Base-by-base conservation (phyloP, 2,329 filamentous ascomycete genomes). In the Sclerotinia subarctica region DNA sequence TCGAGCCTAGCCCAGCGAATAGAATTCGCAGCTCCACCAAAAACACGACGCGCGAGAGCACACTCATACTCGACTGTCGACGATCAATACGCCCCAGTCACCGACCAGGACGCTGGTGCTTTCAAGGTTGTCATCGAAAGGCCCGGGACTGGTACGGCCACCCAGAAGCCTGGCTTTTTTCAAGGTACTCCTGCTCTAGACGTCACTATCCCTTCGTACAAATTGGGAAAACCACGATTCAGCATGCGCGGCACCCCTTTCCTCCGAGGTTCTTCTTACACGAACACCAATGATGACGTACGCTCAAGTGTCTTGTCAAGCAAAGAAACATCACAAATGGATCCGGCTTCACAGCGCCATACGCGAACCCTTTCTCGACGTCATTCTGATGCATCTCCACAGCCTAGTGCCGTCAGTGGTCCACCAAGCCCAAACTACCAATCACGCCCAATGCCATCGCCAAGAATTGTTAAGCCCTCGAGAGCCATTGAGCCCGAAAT, bases 81-180 rank as follows among this genome's bases (percentile, higher is more conserved):
- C 59, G 91, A 93, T n/a, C 72, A 83, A 85, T 58, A 82, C 78
- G 67, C 77, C 78, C 49, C 82, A 80, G 64, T 82, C 82, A 70
- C 84, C 83, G 73, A 73, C 46, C 82, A 83, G 26, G 88, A 90
- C 69, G 83, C 83, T 3, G 90, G 89, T 46, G 90, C 88, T 68
- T 89, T 95, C 78, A 93, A 90, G 77, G 88, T 96, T 49, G 85
- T 94, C 70, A 94, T 96, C 74, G 90, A 93, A 64, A 86, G 91
- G 70, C 86, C 91, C 13, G 83, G 84, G 35, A 84, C 86, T 56
- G 85, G 86, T 64, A 85, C 88, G 35, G 59, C 59, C 29, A 21
- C 46, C 32, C 90, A 85, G 76, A 90, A 88, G 6, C 83, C 86
- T 70, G 80, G 82, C 21, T 46, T 62, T 4, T 69, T 75, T 72